Conservation (phyloP, 192 early-diverging fungal species). For the Piromyces sp. region DNA sequence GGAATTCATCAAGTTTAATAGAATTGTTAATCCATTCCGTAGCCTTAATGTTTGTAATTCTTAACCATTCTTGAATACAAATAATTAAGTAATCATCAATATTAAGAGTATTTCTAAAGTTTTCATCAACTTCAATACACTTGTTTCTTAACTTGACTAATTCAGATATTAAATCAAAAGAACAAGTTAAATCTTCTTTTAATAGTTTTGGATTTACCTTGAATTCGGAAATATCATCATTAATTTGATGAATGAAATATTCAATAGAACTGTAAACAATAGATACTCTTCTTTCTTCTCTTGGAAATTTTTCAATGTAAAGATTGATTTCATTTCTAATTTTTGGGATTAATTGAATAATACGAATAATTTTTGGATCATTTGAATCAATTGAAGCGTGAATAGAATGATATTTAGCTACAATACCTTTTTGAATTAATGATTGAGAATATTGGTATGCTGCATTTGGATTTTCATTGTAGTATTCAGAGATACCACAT, state of each 20-base stretch:
- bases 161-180: background rate
- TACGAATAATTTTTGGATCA: background rate
- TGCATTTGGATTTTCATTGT: background rate
- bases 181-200: background rate
- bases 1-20: background rate
- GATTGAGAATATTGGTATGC: background rate
- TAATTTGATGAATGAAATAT: background rate
- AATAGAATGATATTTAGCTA: background rate
- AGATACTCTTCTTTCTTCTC: background rate
- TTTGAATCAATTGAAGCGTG: background rate
- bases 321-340: background rate
- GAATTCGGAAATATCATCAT: background rate
- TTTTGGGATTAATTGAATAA: background rate
- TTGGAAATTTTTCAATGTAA: background rate
- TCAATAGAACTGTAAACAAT: background rate
- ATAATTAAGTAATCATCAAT: background rate
- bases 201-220: background rate
- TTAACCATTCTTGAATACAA: background rate
- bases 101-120: background rate
- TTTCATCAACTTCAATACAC: background rate
- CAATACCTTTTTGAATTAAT: background rate
- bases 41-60: background rate
- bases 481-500: background rate
- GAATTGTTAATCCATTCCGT: background rate
- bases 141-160: background rate